Base-by-base conservation (phyloP, 2,329 filamentous ascomycete species). In the Thelonectria blattea region DNA sequence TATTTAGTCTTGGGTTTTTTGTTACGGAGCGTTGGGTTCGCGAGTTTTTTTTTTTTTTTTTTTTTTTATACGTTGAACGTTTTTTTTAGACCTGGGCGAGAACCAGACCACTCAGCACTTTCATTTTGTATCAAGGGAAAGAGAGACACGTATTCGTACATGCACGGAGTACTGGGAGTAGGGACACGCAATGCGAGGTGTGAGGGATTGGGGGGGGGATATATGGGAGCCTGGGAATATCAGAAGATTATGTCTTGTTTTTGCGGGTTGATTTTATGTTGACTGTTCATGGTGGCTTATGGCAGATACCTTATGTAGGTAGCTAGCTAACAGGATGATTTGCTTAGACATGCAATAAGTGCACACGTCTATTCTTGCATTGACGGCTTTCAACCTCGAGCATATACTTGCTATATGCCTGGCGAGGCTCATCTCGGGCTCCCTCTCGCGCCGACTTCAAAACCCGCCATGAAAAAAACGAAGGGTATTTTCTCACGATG, bases 41-140 rank as follows among this genome's bases (percentile, higher is more conserved):
- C 34, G 2, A 42, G 22, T 46, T 15, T 18, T 48, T 46, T 37
- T 49, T 41, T 24, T 24, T 18, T 18, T 52, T 49, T 41, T 41
- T 41, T 45, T 54, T 49, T 41, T 41, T 41, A 50, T 58, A 15
- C 32, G n/a, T 56, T 65, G 47, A 45, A 45, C 39, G 49, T 57
- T 24, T 24, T 24, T 24, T 24, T 57, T 68, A 66, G 64, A 67
- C 50, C 50, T 56, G 57, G 53, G 56, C 61, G 63, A 56, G 50
- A 48, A 34, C 54, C 53, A 53, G n/a, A 32, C 42, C 57, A 59
- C 62, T 64, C 58, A 55, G 51, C 47, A 62, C 62, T 55, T 59
- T 67, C 62, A 22, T 68, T 62, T n/a, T 48, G 34, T 42, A 27
- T 45, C 52, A 52, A 49, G n/a, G 43, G n/a, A 41, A 52, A 41